Evolutionary conservation across 129 eudicot genomes (phyloP), one percentile per base, ranked within the genome.

Genomic region (Erigeron canadensis): DNA sequence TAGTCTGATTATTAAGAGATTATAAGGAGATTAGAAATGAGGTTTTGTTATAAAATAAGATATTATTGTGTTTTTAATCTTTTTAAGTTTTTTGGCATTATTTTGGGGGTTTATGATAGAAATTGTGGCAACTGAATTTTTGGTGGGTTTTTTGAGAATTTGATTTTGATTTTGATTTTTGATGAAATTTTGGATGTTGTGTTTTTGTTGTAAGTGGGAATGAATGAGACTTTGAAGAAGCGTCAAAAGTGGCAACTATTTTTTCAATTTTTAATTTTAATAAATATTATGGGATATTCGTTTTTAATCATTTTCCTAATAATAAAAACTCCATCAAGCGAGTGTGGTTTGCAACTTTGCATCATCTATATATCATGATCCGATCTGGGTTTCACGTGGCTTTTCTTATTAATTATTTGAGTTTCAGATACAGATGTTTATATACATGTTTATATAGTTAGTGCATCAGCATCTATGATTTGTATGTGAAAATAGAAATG

Each of bases 221-320:
- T 17, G 73, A 64, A 54, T 59, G 70, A 60, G 70, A 69, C 80
- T 8, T 63, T 71, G 41, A 4, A 76, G 71, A 77, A 70, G 72
- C 67, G 81, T 77, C 81, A 77, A 70, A 77, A 77, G 10, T 63
- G 77, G 81, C 81, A 39, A 77, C 81, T 70, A 23, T 65, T 22
- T 70, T 62, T 57, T 62, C 51, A n/a, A n/a, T 70, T 70, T 28
- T 28, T 28, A 28, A 28, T 28, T 28, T 28, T 28, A 28, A 1
- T 28, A 1, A 28, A 1, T 28, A 28, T 28, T 28, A 28, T 28
- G 34, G 34, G 77, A 77, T 77, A 70, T 62, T 77, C 70, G 57
- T 53, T 77, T 60, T 60, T 28, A 28, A 23, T 23, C 34, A 28
- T 2, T 2, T 28, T 28, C 2, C 1, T 0, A 28, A 28, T 28